phyloP scores from a whole-genome alignment of 2,329 filamentous ascomycete species.

The Hypoxylon sp. region DNA sequence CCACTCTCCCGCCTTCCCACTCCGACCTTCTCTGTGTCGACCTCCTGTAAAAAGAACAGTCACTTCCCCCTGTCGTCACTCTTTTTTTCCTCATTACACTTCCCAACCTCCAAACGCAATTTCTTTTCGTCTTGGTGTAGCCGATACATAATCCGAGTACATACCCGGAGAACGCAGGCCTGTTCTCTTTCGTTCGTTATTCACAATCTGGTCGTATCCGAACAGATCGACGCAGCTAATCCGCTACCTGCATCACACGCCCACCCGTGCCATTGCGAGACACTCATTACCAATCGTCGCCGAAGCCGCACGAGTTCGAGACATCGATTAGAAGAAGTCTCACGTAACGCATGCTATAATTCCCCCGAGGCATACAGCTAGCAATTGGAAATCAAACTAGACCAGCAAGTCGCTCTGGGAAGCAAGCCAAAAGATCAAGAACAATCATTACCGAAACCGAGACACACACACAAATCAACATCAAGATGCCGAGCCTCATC shows the following conservation, averaged over 20 bases:
- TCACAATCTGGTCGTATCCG: conserved; percentile 12
- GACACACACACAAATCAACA: conserved; percentile 1
- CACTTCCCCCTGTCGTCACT: conserved; percentile 10
- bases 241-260: conserved; percentile 19
- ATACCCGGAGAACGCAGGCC: conserved; percentile 33
- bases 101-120: conserved; percentile 30
- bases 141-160: conserved; percentile 25
- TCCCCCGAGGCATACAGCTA: conserved; percentile 2
- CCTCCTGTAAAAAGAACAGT: not conserved
- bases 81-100: conserved; percentile 9
- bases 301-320: conserved; percentile 8
- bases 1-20: not conserved
- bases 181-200: conserved; percentile 35
- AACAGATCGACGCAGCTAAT: conserved; percentile 5
- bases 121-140: conserved; percentile 13
- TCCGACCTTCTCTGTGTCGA: not conserved
- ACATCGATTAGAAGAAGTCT: conserved; percentile 4
- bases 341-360: conserved; percentile 3
- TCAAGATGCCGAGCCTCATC: conserved; percentile 57
- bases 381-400: conserved; percentile 7
- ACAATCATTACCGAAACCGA: not conserved
- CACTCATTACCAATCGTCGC: conserved; percentile 2
- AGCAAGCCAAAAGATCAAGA: not conserved
- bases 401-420: not conserved
- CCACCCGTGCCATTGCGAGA: conserved; percentile 3